Evolutionary conservation across 306 rosid species (phyloP).

Genomic region (Rosa lucieae): DNA sequence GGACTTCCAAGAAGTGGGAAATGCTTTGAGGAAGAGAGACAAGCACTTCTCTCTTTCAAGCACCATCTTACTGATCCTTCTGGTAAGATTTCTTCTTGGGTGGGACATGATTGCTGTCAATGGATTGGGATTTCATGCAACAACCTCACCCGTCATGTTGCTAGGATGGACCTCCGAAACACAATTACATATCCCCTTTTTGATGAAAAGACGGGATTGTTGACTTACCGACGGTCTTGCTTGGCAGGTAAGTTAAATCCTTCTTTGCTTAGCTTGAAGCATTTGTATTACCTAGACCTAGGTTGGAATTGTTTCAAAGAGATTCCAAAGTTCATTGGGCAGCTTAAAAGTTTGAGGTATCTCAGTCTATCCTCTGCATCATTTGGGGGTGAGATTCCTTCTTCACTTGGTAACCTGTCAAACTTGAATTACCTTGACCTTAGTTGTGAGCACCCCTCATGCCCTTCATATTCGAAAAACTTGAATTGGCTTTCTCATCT

Average conservation of each 20-base stretch:
- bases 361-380: not conserved
- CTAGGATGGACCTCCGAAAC: not conserved
- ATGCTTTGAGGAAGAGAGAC: not conserved
- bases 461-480: not conserved
- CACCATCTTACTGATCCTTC: not conserved
- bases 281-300: not conserved
- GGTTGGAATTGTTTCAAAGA: not conserved
- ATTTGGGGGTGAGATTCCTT: not conserved
- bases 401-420: not conserved
- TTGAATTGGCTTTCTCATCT: conserved; percentile 2
- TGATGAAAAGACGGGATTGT: too few species aligned
- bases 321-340: not conserved
- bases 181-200: not conserved
- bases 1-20: not conserved
- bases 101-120: not conserved
- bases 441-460: not conserved
- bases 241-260: conserved; percentile 1
- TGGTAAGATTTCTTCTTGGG: not conserved
- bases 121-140: not conserved
- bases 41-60: not conserved
- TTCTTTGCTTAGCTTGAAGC: not conserved
- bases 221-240: not conserved
- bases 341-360: not conserved
- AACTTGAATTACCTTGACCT: not conserved
- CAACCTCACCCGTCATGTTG: not conserved